These are phyloP conservation scores for Marsdenia floribunda DNA, from an alignment of 257 asterid species.

Conservation along the genomic window DNA sequence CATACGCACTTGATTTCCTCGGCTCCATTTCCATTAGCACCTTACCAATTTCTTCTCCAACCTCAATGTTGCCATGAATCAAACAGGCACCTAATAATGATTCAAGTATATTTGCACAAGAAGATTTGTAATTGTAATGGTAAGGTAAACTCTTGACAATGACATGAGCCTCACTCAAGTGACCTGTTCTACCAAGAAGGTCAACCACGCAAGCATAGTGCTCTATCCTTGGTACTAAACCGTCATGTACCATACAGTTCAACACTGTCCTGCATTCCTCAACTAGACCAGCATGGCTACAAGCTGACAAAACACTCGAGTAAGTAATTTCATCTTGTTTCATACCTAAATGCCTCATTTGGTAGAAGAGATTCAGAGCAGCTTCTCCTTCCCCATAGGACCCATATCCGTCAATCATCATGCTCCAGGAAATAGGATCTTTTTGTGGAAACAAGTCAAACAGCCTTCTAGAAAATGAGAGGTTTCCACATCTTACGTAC, in stretches of 20 bases:
- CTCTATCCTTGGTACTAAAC: constrained; percentile 37
- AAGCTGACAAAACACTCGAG: constrained; percentile 38
- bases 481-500: constrained; percentile 49
- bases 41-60: constrained; percentile 41
- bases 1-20: constrained; percentile 37
- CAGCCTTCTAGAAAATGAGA: constrained; percentile 33
- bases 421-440: constrained; percentile 51
- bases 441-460: constrained; percentile 37
- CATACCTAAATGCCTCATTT: constrained; percentile 41
- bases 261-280: constrained; percentile 40
- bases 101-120: constrained; percentile 46
- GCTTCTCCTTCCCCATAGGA: constrained; percentile 48
- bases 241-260: constrained; percentile 27
- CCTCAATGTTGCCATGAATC: constrained; percentile 37
- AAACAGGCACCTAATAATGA: constrained; percentile 51
- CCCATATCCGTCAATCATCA: constrained; percentile 49
- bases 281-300: constrained; percentile 52
- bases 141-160: constrained; percentile 40
- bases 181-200: constrained; percentile 48
- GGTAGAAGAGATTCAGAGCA: constrained; percentile 42
- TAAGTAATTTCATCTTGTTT: constrained; percentile 47
- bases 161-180: constrained; percentile 43
- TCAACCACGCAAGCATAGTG: constrained; percentile 56
- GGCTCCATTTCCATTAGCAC: constrained; percentile 47
- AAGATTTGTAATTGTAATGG: constrained; percentile 8